Evolutionary conservation across 176 grass and related monocot genomes (phyloP).

Genomic region (Pontederia paniculata): DNA sequence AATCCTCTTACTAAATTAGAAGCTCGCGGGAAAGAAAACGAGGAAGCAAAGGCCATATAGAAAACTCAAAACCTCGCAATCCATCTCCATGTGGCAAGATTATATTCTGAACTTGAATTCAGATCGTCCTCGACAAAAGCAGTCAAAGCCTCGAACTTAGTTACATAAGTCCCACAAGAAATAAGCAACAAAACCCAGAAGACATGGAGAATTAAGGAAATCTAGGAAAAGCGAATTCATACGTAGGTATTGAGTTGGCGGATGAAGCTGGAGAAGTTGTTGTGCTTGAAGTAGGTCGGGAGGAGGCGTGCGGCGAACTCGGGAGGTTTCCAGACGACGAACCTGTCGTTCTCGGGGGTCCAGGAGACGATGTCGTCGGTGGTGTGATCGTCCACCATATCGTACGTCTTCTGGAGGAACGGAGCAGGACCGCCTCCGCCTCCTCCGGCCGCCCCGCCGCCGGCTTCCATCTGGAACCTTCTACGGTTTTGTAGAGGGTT

Average conservation of each 20-base stretch:
- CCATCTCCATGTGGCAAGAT: too few relatives aligned
- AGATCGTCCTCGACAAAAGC: too few relatives aligned
- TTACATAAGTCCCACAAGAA: too few relatives aligned
- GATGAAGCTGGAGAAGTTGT: constrained; percentile 20
- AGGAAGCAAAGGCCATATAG: too few relatives aligned
- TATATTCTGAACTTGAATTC: too few relatives aligned
- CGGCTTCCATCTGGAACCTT: neutral
- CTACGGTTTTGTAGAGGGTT: too few relatives aligned
- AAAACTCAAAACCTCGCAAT: too few relatives aligned
- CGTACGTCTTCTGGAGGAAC: constrained; percentile 19
- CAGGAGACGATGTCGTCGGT: constrained; percentile 20
- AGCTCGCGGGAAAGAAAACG: too few relatives aligned
- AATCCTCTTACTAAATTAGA: too few relatives aligned
- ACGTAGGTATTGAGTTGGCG: constrained; percentile 20
- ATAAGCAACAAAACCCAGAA: too few relatives aligned
- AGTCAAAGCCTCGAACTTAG: too few relatives aligned
- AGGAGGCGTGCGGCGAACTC: constrained; percentile 11
- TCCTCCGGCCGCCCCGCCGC: neutral
- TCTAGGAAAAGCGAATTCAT: neutral
- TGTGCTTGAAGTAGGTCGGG: constrained; percentile 21
- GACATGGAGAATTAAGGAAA: too few relatives aligned
- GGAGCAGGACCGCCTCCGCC: constrained; percentile 3
- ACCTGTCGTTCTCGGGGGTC: constrained; percentile 1
- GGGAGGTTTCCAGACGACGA: constrained; percentile 14
- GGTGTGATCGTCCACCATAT: constrained; percentile 14